A percentile compares a stretch with the other conserved stretches of the same genome.
phyloP scores from a whole-genome alignment of 2,329 filamentous ascomycete genomes.

The Diaporthe amygdali region DNA sequence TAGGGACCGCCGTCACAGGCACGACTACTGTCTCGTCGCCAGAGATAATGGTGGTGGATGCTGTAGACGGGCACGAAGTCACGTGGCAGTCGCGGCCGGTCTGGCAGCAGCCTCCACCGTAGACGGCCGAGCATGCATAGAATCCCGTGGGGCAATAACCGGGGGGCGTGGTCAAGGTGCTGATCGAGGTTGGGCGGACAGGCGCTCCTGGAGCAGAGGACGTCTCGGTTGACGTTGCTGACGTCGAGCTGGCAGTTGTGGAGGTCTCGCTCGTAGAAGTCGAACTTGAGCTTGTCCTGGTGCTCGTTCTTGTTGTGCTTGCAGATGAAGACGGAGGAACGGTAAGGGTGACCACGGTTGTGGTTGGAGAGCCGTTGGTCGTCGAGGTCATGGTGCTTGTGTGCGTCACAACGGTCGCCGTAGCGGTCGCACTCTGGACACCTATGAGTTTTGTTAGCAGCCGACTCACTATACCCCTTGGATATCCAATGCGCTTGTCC shows the following conservation, averaged over 20 bases:
- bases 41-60: slow-evolving; percentile 67
- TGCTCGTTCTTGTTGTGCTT: slow-evolving; percentile 38
- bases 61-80: slow-evolving; percentile 73
- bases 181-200: slow-evolving; percentile 49
- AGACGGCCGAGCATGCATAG: slow-evolving; percentile 86
- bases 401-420: slow-evolving; percentile 27
- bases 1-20: slow-evolving; percentile 55
- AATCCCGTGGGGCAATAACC: slow-evolving; percentile 83
- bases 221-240: slow-evolving; percentile 36
- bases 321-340: slow-evolving; percentile 42
- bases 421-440: slow-evolving; percentile 36
- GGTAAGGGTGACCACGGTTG: slow-evolving; percentile 46
- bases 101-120: slow-evolving; percentile 85
- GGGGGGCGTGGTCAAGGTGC: slow-evolving; percentile 43
- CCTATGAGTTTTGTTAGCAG: slow-evolving; percentile 32
- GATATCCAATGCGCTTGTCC: neutral
- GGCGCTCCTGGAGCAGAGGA: slow-evolving; percentile 48
- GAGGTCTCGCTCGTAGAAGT: slow-evolving; percentile 44
- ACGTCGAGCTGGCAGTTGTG: slow-evolving; percentile 37
- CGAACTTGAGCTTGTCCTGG: slow-evolving; percentile 37
- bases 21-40: slow-evolving; percentile 75
- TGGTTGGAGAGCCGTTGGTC: slow-evolving; percentile 40
- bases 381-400: slow-evolving; percentile 45
- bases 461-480: neutral
- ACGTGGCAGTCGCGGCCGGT: slow-evolving; percentile 85